Evolutionary conservation across 2,329 filamentous ascomycete genomes (phyloP).

Genomic region (Fusarium continuum): DNA sequence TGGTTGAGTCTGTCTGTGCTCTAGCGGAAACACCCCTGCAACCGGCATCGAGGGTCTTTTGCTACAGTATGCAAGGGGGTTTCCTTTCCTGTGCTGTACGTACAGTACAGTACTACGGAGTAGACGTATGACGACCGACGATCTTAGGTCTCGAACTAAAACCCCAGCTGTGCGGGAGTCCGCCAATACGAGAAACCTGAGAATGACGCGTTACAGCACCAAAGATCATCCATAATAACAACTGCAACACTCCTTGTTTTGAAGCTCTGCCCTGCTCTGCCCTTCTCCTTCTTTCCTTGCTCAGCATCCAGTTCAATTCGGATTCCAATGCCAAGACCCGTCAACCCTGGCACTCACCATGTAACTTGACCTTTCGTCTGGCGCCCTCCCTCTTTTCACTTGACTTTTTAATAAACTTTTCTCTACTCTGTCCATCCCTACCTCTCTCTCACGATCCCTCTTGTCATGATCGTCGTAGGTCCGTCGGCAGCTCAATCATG

Average conservation of each 20-base stretch:
- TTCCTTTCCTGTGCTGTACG: no score
- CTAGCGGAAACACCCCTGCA: slow-evolving; percentile 10
- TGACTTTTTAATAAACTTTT: not conserved
- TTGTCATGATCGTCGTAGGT: slow-evolving; percentile 19
- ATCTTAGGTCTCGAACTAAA: not conserved
- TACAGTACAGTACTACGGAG: no score
- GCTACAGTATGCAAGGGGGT: slow-evolving; percentile 1
- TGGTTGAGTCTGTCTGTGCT: not conserved
- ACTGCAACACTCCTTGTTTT: not conserved
- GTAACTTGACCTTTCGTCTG: not conserved
- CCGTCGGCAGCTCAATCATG: slow-evolving; percentile 21
- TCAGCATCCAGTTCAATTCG: not conserved
- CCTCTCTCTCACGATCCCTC: not conserved
- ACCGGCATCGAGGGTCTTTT: not conserved
- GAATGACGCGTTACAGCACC: not conserved
- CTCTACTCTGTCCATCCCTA: not conserved
- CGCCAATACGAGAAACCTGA: not conserved
- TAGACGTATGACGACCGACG: not conserved
- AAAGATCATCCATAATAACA: no score
- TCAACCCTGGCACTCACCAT: not conserved
- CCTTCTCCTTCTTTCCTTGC: not conserved
- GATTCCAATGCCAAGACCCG: not conserved
- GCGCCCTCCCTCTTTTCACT: not conserved
- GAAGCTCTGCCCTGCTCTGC: not conserved
- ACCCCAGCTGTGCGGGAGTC: not conserved